Evolutionary conservation across 495 filamentous ascomycete species (phyloP), one percentile per base, ranked within the genome.

Genomic region (Penicillium odoratum): DNA sequence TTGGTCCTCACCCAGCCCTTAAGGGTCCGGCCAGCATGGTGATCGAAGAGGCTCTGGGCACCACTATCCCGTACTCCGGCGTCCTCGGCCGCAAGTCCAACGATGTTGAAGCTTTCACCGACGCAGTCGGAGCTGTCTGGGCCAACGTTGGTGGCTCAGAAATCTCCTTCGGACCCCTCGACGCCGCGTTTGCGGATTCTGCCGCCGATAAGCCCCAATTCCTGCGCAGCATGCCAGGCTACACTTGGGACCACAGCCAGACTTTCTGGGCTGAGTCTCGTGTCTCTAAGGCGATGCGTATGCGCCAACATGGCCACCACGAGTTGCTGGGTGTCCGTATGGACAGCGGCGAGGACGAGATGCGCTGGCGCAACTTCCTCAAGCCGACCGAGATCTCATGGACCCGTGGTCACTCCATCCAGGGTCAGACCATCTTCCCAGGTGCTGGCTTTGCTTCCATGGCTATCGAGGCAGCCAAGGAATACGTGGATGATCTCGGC

Each of bases 261-360:
- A 5, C 42, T 0, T 70, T 76, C 60, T 83, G 78, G 78, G 45
- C 70, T 29, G 81, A 84, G 36, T 81, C 80, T 1, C 72, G 80
- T 1, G n/a, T 30, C n/a, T 70, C 72, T 7, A 28, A 28, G 44
- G 9, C 26, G 10, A 18, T 16, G 21, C 28, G 28, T 7, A 31
- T 18, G 21, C n/a, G n/a, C 29, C 48, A 47, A 8, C 21, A 28
- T 1, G 26, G 26, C 8, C 44, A 25, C 44, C 44, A 47, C 44
- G 21, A 25, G 9, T 13, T 47, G 44, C 21, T 47, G 9, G 44
- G 44, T 28, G 11, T 25, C 10, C 16, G 44, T 5, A 26, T 25
- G 21, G 21, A 47, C 9, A 28, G 26, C 7, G 11, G 44, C 1
- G 44, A 47, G 11, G 15, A 50, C 13, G n/a, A 16, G 7, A 16